Percentiles rank a stretch among this genome's conserved stretches.
phyloP scores from a whole-genome alignment of 2,329 filamentous ascomycete genomes.

The Aspergillus cejpii region DNA sequence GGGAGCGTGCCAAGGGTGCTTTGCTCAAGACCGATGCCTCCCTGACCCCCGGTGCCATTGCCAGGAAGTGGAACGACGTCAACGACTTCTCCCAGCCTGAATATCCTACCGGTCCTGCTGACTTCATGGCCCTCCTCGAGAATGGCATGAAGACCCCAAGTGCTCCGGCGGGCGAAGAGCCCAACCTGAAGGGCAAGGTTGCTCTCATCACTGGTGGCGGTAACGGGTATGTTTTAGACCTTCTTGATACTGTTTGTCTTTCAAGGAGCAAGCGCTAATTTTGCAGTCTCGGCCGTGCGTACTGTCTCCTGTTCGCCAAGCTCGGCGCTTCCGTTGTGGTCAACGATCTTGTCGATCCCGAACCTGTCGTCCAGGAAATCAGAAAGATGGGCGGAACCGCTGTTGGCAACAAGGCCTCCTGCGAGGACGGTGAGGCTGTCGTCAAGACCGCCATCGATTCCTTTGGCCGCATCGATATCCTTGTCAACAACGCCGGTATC shows the following conservation, averaged over 20 bases:
- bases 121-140: slow-evolving; percentile 82
- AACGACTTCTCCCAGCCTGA: slow-evolving; percentile 77
- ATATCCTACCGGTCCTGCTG: slow-evolving; percentile 75
- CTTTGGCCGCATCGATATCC: slow-evolving; percentile 86
- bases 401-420: slow-evolving; percentile 85
- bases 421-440: slow-evolving; percentile 83
- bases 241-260: not conserved
- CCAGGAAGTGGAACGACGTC: slow-evolving; percentile 84
- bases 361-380: slow-evolving; percentile 86
- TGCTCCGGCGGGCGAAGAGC: slow-evolving; percentile 64
- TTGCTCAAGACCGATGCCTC: slow-evolving; percentile 81
- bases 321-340: slow-evolving; percentile 80
- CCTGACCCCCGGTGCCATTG: slow-evolving; percentile 79
- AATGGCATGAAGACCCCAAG: slow-evolving; percentile 70
- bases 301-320: slow-evolving; percentile 80
- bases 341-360: slow-evolving; percentile 91
- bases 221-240: slow-evolving; percentile 52
- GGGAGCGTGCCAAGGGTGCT: slow-evolving; percentile 86
- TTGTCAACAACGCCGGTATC: slow-evolving; percentile 98
- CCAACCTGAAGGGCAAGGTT: slow-evolving; percentile 78
- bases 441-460: slow-evolving; percentile 90
- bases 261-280: slow-evolving; percentile 16
- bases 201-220: slow-evolving; percentile 83
- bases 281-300: slow-evolving; percentile 74
- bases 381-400: slow-evolving; percentile 82